Base-by-base conservation (phyloP, 2,329 filamentous ascomycete genomes). In the Tothia fuscella region DNA sequence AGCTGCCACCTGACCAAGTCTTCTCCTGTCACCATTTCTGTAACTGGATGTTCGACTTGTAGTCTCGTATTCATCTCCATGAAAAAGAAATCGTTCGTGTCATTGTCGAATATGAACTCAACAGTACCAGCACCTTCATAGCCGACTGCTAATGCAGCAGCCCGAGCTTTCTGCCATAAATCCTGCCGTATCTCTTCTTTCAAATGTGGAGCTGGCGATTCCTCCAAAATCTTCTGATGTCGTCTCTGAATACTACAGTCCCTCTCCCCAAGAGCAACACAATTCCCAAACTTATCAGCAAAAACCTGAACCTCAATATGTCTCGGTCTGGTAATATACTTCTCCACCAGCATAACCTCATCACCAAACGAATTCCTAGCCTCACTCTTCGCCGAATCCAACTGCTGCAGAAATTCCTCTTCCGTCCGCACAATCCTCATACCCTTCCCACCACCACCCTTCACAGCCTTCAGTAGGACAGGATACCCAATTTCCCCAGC, bases 41-140 rank as follows among this genome's bases (percentile, higher is more conserved):
- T 96, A 16, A 96, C 91, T 0, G 91, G 91, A 54, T 98, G 91
- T 64, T 98, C 91, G 38, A 98, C 91, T 61, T 98, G 91, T 16
- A 98, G 67, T 39, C 91, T 74, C 0, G 91, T 80, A 55, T 80
- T 80, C 76, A 80, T 80, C 51, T 80, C 76, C 76, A 80, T 80
- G 61, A 80, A 80, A 59, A 76, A 80, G 60, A 80, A 80, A 32
- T 78, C 65, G 28, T 73, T 74, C 3, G 67, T 70, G 42, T 80
- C 76, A 47, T 79, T 80, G 57, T 80, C 76, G 51, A 80, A 79
- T 49, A 80, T 80, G 56, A 80, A 80, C 48, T 80, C 76, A 0
- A 80, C 76, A 1, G 76, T 80, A 4, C 76, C 76, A 4, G 76
- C 76, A 22, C 76, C 76, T 56, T 79, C 74, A 47, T 80, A 80